phyloP scores from a whole-genome alignment of 768 basidiomycete species.

The Paxillus ammoniavirescens region DNA sequence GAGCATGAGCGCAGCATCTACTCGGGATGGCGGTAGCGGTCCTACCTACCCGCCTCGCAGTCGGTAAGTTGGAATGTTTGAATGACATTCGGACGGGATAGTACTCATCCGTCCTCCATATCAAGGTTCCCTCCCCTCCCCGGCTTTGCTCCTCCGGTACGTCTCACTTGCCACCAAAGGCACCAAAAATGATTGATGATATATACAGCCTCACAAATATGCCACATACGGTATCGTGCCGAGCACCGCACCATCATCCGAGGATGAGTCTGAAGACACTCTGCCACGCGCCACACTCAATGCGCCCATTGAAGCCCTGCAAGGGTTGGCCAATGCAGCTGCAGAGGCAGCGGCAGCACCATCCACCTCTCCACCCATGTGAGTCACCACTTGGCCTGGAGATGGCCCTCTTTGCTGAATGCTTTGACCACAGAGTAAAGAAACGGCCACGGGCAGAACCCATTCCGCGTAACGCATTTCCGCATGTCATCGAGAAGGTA shows the following conservation, averaged over 20 bases:
- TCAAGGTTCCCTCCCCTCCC: slow-evolving; percentile 80
- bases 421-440: slow-evolving; percentile 45
- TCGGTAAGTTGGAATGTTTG: slow-evolving; percentile 34
- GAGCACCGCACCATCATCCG: slow-evolving; percentile 79
- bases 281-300: slow-evolving; percentile 80
- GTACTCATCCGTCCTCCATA: slow-evolving; percentile 30
- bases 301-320: slow-evolving; percentile 92
- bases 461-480: slow-evolving; percentile 81
- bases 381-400: not conserved
- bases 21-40: slow-evolving; percentile 15
- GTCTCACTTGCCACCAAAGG: slow-evolving; percentile 24
- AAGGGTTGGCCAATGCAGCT: slow-evolving; percentile 92
- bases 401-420: not conserved
- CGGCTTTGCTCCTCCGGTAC: slow-evolving; percentile 87
- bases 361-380: slow-evolving; percentile 64
- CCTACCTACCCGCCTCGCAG: slow-evolving; percentile 30
- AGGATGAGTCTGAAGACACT: slow-evolving; percentile 90
- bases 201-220: slow-evolving; percentile 76
- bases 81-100: not conserved
- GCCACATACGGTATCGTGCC: slow-evolving; percentile 89
- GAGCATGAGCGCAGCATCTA: slow-evolving; percentile 16
- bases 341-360: slow-evolving; percentile 88
- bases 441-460: slow-evolving; percentile 85
- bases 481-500: slow-evolving; percentile 87
- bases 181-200: slow-evolving; percentile 17